A percentile compares a stretch with the other conserved stretches of the same genome.
phyloP scores from a whole-genome alignment of 345 rosid genomes.

The Brassica napus region DNA sequence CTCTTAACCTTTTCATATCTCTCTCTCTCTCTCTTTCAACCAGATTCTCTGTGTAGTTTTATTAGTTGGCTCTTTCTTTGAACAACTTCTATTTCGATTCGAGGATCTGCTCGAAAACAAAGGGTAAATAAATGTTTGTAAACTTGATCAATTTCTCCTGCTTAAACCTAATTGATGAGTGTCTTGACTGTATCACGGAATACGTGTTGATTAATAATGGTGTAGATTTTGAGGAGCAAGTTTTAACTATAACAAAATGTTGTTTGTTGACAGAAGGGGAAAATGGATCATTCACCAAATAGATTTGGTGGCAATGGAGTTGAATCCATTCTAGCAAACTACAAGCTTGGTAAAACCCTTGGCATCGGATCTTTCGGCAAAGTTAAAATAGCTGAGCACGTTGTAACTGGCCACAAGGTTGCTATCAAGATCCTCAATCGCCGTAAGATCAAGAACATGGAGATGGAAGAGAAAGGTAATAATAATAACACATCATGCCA shows the following conservation, averaged over 20 bases:
- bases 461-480: slow-evolving; percentile 94
- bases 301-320: slow-evolving; percentile 54
- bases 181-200: background rate
- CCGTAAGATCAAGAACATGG: slow-evolving; percentile 71
- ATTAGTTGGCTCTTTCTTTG: slow-evolving; percentile 6
- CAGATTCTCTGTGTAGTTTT: background rate
- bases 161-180: background rate
- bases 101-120: slow-evolving; percentile 31
- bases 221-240: background rate
- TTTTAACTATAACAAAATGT: background rate
- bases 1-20: background rate
- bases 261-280: slow-evolving; percentile 24
- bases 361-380: slow-evolving; percentile 97
- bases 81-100: background rate
- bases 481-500: too few relatives aligned
- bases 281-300: slow-evolving; percentile 57
- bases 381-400: slow-evolving; percentile 91
- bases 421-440: slow-evolving; percentile 96
- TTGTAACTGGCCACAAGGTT: slow-evolving; percentile 80
- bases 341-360: slow-evolving; percentile 79
- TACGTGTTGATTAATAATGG: background rate
- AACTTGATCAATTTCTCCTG: slow-evolving; percentile 4
- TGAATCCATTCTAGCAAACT: slow-evolving; percentile 60
- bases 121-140: background rate
- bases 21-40: too few relatives aligned